A percentile compares a stretch with the other conserved stretches of the same genome.
phyloP scores from a whole-genome alignment of 1,284 basidiomycete genomes.

The Porphyrellus sp. region DNA sequence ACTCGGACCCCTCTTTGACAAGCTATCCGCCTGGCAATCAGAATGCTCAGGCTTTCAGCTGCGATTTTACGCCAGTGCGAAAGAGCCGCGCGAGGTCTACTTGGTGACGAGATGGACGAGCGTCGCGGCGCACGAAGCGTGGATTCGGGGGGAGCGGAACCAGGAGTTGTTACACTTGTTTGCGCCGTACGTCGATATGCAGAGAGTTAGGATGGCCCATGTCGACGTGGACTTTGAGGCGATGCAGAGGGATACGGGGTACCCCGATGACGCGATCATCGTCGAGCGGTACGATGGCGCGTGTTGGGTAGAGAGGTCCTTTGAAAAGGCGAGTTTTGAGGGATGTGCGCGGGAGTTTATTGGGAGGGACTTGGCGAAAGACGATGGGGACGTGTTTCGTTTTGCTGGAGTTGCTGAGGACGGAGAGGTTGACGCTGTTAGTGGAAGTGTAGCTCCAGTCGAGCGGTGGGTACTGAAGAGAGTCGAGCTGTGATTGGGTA shows the following conservation, averaged over 20 bases:
- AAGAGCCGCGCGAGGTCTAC: conserved; percentile 33
- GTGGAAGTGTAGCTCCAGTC: not conserved
- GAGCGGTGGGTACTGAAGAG: conserved; percentile 14
- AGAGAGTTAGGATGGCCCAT: conserved; percentile 36
- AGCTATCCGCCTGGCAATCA: conserved; percentile 35
- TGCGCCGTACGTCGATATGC: conserved; percentile 33
- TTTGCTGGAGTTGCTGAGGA: not conserved
- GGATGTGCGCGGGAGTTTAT: not conserved
- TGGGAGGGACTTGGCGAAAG: conserved; percentile 16
- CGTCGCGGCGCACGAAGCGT: conserved; percentile 40
- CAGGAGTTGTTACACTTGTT: conserved; percentile 37
- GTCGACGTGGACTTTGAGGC: conserved; percentile 38
- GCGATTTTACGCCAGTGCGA: conserved; percentile 33
- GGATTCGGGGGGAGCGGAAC: conserved; percentile 43
- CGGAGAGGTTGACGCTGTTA: not conserved
- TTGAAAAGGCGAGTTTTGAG: not conserved
- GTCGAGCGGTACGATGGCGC: conserved; percentile 9
- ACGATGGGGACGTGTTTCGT: conserved; percentile 11
- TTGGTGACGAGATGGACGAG: conserved; percentile 46
- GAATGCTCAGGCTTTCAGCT: conserved; percentile 42
- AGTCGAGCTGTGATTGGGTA: too few species aligned
- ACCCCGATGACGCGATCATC: not conserved
- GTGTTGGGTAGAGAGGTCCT: not conserved
- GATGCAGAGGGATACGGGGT: conserved; percentile 25
- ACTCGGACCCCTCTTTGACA: conserved; percentile 27